Base-by-base conservation (phyloP, 495 filamentous ascomycete genomes). In the Penicillium bialowiezense region DNA sequence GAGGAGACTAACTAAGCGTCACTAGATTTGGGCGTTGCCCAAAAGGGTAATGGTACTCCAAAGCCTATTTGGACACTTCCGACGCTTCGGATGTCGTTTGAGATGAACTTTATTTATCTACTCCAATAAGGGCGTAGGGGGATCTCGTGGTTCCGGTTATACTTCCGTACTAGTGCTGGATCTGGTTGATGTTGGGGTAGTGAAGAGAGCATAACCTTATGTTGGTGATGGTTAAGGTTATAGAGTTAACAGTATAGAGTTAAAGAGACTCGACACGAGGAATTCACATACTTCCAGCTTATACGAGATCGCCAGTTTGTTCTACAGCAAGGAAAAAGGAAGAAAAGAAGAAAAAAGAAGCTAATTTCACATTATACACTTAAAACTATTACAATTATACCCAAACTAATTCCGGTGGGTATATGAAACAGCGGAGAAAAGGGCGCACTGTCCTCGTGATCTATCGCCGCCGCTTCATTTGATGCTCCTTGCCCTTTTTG, bases 401-500 rank as follows among this genome's bases (percentile, higher is more conserved):
- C n/a, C n/a, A n/a, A n/a, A n/a, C n/a, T 26, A 26, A 26, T 8
- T 26, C 23, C 23, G 23, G 23, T 26, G 4, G 8, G 23, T 26
- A 8, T 8, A 14, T 48, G 36, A 48, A 48, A 48, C 26, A 14
- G 33, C 17, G 7, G 34, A n/a, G 35, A 9, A 13, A 34, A 17
- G 20, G 31, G 29, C 29, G 15, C 26, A 26, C 4, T 18, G 21
- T 24, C 31, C 41, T 44, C 13, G 12, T 23, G 36, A 35, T 29
- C 34, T 32, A 76, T 36, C 68, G 68, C 31, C 70, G 68, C 53
- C 70, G 57, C 58, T 72, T 73, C 28, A 77, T 60, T 48, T 65
- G 69, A 52, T 76, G 74, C 59, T 92, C 89, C 55, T 84, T 87
- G 42, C 86, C 87, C 69, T 88, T 90, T 60, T 84, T 84, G 48